A percentile compares a stretch with the other conserved stretches of the same genome.
Evolutionary conservation across 2,329 filamentous ascomycete species (phyloP).

Genomic region (Ceratocystis cacaofunesta): DNA sequence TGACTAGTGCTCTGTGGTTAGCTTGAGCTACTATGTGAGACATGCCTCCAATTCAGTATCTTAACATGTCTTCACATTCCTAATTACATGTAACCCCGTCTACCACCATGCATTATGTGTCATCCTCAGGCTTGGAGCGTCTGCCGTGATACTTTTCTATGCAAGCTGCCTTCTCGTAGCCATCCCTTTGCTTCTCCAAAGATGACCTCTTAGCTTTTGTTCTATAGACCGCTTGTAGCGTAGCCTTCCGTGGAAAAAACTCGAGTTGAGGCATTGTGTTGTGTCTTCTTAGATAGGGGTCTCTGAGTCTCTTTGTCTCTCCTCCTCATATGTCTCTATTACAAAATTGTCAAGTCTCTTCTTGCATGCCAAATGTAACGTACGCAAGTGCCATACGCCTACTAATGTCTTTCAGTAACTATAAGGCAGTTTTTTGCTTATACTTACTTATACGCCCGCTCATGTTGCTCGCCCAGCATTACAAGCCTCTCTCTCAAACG

Average conservation of each 20-base stretch:
- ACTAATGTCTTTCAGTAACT: not conserved
- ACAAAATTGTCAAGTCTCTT: not conserved
- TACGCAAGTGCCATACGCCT: not conserved
- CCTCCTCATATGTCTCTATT: not conserved
- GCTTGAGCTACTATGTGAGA: not conserved
- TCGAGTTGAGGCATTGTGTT: too few relatives aligned
- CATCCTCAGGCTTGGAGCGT: too few relatives aligned
- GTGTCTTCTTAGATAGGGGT: not conserved
- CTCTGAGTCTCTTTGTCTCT: not conserved
- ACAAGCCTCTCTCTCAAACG: not conserved
- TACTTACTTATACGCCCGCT: not conserved
- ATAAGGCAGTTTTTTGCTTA: not conserved
- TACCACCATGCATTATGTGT: too few relatives aligned
- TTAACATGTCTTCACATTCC: not conserved
- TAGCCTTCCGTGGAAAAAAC: too few relatives aligned
- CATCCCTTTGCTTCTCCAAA: too few relatives aligned
- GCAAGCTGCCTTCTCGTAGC: too few relatives aligned
- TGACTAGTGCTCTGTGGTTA: not conserved
- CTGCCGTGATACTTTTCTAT: not conserved
- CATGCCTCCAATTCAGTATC: not conserved
- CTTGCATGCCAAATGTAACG: conserved; percentile 2
- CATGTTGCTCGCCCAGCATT: not conserved
- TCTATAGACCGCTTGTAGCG: too few relatives aligned
- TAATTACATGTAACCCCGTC: too few relatives aligned
- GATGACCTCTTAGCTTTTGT: too few relatives aligned